phyloP scores from a whole-genome alignment of 768 basidiomycete species.

The Rhodocollybia butyracea region DNA sequence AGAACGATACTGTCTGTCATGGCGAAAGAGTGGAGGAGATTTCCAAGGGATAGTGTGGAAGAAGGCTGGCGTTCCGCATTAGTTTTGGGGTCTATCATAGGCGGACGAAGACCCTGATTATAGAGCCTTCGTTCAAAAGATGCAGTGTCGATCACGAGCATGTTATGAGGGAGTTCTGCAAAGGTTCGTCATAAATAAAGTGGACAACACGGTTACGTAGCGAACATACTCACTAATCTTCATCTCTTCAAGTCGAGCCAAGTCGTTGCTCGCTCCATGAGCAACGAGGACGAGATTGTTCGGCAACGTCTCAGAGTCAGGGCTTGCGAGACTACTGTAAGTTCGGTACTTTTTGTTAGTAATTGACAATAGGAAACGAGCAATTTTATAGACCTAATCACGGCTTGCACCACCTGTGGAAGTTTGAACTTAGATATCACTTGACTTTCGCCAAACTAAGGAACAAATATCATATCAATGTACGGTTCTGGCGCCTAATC shows the following conservation, averaged over 20 bases:
- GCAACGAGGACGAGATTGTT: constrained; percentile 73
- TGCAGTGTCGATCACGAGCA: constrained; percentile 65
- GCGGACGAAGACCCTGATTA: constrained; percentile 49
- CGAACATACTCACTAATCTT: constrained; percentile 61
- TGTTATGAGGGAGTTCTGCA: constrained; percentile 70
- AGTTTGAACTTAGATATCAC: constrained; percentile 62
- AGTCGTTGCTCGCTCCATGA: constrained; percentile 51
- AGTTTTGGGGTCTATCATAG: constrained; percentile 60
- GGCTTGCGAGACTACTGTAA: constrained; percentile 65
- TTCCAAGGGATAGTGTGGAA: constrained; percentile 59
- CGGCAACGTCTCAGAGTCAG: constrained; percentile 68
- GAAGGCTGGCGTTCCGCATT: constrained; percentile 48
- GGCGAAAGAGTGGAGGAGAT: constrained; percentile 59
- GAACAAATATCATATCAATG: constrained; percentile 7
- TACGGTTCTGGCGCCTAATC: not conserved
- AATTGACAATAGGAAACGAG: not conserved
- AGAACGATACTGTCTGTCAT: constrained; percentile 26
- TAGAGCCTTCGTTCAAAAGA: constrained; percentile 64
- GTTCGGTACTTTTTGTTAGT: not conserved
- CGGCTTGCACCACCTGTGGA: constrained; percentile 67
- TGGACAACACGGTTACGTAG: constrained; percentile 1
- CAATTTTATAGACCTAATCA: constrained; percentile 53
- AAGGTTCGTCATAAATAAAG: not conserved
- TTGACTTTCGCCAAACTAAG: constrained; percentile 78
- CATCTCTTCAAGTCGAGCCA: constrained; percentile 71